Base-by-base conservation (phyloP, 2,329 filamentous ascomycete species). In the Fusarium ramigenum region DNA sequence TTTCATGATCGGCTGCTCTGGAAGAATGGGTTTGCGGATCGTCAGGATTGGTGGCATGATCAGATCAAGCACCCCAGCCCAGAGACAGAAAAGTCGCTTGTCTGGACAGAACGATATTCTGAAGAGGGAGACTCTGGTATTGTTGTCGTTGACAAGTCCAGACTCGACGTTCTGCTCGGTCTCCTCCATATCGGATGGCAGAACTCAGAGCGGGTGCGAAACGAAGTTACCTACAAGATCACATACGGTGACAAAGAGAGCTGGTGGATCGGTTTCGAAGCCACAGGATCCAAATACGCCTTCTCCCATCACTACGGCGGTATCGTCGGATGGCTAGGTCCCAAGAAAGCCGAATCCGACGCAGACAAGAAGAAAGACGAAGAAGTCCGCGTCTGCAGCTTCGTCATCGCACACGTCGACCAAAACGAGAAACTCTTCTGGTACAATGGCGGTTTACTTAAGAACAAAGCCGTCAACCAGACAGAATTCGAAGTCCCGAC, bases 211-310 rank as follows among this genome's bases (percentile, higher is more conserved):
- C 73, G 66, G 0, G 83, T 85, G 2, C 80, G 84, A 1, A 80
- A 84, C 7, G 77, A 82, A 32, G 78, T 82, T 15, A 84, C 84
- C 2, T 85, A 85, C 65, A 77, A 78, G 37, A 75, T 84, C 34
- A 83, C 78, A 1, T 82, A 86, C 28, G 85, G 85, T 0, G 85
- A 86, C 42, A 86, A 86, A 69, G 85, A 86, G 69, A 83, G 79
- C 2, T 86, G 81, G 79, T 86, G 84, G 85, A 77, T 86, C 28
- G 84, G 84, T 0, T 78, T 85, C 12, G 84, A 86, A 63, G 77
- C 85, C 3, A 79, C 80, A 6, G 81, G 80, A 7, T 79, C 82
- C 0, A 66, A 56, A 1, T 85, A 85, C 57, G 75, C 78, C 5
- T 85, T 86, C 63, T 83, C 84, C 10, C 61, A 73, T 36, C 82